Conservation (phyloP, 179 eudicot species). For the Beta corolliflora region DNA sequence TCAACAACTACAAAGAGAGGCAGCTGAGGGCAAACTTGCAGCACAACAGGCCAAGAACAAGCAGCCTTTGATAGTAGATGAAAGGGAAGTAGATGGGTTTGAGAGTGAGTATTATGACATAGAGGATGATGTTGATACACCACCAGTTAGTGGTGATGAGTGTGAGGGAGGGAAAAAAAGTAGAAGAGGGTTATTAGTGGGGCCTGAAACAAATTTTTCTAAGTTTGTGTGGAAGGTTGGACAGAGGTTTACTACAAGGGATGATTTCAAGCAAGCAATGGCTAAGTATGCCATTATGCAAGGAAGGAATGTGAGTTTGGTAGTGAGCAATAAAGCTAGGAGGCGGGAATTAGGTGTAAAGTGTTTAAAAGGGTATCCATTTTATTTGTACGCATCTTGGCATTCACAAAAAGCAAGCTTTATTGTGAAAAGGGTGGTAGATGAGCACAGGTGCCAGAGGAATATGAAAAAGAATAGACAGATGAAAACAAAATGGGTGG, state of each 20-base stretch:
- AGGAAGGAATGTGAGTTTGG: background rate
- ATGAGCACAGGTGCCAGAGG: background rate
- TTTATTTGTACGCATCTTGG: background rate
- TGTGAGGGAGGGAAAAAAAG: background rate
- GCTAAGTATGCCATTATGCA: no score
- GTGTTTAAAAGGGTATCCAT: background rate
- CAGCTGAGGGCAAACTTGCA: no score
- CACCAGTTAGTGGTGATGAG: background rate
- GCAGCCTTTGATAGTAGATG: no score
- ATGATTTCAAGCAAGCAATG: background rate
- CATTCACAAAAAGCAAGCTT: background rate
- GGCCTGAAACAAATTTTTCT: background rate
- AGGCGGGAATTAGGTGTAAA: background rate
- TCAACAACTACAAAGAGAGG: no score
- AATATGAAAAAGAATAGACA: background rate
- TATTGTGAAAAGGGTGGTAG: background rate
- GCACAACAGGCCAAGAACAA: no score
- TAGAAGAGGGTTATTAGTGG: background rate
- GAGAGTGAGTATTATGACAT: background rate
- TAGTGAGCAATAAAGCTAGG: background rate
- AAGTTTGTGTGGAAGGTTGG: background rate
- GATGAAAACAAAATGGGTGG: background rate
- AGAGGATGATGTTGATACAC: no score
- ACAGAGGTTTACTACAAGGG: background rate
- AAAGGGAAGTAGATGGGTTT: background rate